phyloP scores from a whole-genome alignment of 2,329 filamentous ascomycete species.

The Stemphylium beticola region DNA sequence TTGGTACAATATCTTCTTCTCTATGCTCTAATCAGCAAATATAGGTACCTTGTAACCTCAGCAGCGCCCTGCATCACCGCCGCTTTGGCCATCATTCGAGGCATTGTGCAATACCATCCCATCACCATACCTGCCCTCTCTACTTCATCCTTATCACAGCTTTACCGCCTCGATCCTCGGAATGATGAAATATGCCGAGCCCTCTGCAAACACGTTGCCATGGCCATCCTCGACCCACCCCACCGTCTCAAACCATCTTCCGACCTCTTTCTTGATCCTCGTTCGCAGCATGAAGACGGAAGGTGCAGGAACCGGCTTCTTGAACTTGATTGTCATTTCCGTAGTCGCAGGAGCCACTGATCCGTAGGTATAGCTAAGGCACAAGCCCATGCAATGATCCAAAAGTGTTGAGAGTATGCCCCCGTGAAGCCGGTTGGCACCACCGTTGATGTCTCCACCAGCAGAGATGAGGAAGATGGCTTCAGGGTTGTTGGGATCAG shows the following conservation, averaged over 20 bases:
- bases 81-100: no score
- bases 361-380: constrained; percentile 22
- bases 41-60: no score
- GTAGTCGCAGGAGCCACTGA: constrained; percentile 21
- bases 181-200: constrained; percentile 24
- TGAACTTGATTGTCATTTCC: constrained; percentile 34
- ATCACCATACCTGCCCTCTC: no score
- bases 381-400: constrained; percentile 35
- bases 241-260: constrained; percentile 29
- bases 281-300: constrained; percentile 26
- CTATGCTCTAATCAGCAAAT: no score
- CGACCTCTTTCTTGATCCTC: constrained; percentile 29
- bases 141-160: neutral
- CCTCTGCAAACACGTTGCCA: constrained; percentile 32
- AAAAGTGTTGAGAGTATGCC: constrained; percentile 33
- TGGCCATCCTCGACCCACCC: constrained; percentile 34
- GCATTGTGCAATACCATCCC: no score
- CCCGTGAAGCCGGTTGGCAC: constrained; percentile 29
- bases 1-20: no score
- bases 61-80: no score
- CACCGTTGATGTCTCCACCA: constrained; percentile 30
- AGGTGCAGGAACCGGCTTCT: constrained; percentile 30
- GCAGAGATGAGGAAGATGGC: constrained; percentile 27
- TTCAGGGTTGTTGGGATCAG: constrained; percentile 26
- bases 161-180: neutral